A percentile compares a stretch with the other conserved stretches of the same genome.
phyloP scores from a whole-genome alignment of 2,329 filamentous ascomycete genomes.

The Lasiodiplodia citricola region DNA sequence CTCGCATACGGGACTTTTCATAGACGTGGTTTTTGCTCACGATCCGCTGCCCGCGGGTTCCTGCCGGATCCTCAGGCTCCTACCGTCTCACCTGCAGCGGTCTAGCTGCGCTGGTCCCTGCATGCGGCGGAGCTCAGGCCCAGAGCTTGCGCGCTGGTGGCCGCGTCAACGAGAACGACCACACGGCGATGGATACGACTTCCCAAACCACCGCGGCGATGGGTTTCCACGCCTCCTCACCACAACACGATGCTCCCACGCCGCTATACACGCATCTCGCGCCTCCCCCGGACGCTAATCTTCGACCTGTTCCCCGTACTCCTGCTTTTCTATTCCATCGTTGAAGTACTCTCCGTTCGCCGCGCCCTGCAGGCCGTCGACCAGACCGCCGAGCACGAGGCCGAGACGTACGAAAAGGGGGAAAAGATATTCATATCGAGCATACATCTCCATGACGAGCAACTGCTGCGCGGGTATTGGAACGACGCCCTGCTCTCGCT shows the following conservation, averaged over 20 bases:
- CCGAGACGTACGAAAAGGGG: slow-evolving; percentile 5
- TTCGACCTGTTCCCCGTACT: slow-evolving; percentile 24
- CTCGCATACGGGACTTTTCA: neutral
- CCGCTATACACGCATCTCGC: slow-evolving; percentile 24
- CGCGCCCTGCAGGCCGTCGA: slow-evolving; percentile 18
- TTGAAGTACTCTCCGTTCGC: slow-evolving; percentile 19
- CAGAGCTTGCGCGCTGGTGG: slow-evolving; percentile 6
- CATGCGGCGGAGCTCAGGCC: slow-evolving; percentile 9
- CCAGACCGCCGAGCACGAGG: neutral
- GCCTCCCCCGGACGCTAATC: slow-evolving; percentile 20
- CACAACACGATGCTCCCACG: slow-evolving; percentile 21
- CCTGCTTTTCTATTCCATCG: slow-evolving; percentile 19
- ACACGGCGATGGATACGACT: slow-evolving; percentile 3
- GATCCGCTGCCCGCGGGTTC: neutral
- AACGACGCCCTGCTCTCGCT: slow-evolving; percentile 64
- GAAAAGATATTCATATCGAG: slow-evolving; percentile 67
- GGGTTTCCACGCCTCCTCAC: neutral
- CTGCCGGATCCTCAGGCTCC: neutral
- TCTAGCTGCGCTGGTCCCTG: slow-evolving; percentile 1
- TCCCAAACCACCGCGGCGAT: slow-evolving; percentile 12
- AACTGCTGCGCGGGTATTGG: slow-evolving; percentile 67
- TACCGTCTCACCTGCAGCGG: neutral
- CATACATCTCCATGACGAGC: slow-evolving; percentile 71
- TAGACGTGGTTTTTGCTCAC: neutral
- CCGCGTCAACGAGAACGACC: slow-evolving; percentile 19